Base-by-base conservation (phyloP, 352 stramenopile genomes). In the Pythium dissimile region DNA sequence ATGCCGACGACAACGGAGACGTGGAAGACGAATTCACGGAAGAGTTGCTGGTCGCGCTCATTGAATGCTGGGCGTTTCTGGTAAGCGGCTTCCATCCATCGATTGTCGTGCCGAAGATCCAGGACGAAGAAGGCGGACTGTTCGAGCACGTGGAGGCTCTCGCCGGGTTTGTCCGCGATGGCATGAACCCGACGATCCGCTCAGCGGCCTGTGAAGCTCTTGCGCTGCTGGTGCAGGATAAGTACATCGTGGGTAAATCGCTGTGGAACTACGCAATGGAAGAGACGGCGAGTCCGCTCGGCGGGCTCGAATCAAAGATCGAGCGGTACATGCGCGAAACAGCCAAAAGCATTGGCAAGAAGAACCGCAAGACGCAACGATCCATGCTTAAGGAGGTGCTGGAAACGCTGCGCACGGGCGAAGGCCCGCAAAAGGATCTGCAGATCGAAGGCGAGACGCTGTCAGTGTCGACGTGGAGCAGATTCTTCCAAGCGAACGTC, bases 311-410 rank as follows among this genome's bases (percentile, higher is more conserved):
- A 27, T 58, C 73, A 9, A 80, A 79, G 48, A 84, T 89, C 53
- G 69, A 73, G 50, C 50, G 51, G 28, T 86, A 77, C 54, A 85
- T 89, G 73, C 73, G 71, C 32, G 73, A 86, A 51, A 76, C 75
- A n/a, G 78, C 59, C 35, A 88, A 89, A 54, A 83, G 53, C 37
- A 80, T 89, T 20, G 78, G 78, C 54, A 89, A 89, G 62, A 89
- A 89, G 64, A 89, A 76, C 54, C 69, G 78, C 35, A 86, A 86
- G 55, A 44, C 49, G 9, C 78, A 89, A 54, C 69, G 78, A 10
- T 86, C 75, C 54, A 76, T 76, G 61, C 62, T 89, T 32, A 89
- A 89, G 48, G 75, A 86, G 38, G 78, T 89, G 23, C 57, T 89
- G 35, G 75, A 86, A 63, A 86, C 78, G 34, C 52, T 88, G 18